These are phyloP conservation scores for Maudiozyma barnettii DNA, from an alignment of 805 yeast genomes.

Conservation along the genomic window DNA sequence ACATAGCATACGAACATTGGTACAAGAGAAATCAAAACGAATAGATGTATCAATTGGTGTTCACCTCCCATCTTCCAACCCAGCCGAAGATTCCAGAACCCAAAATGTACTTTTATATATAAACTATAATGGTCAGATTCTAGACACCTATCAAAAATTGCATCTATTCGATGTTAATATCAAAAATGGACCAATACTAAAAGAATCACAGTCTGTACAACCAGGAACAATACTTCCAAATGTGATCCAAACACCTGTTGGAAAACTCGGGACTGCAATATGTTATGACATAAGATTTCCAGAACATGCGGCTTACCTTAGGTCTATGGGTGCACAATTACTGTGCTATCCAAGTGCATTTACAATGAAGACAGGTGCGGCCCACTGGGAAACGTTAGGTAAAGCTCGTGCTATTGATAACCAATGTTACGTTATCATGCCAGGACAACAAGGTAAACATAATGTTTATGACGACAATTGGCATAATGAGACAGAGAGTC, in stretches of 20 bases:
- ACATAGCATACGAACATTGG: conserved; percentile 35
- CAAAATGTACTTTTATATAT: conserved; percentile 71
- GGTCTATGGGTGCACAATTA: conserved; percentile 65
- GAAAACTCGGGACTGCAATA: conserved; percentile 60
- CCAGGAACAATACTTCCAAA: conserved; percentile 51
- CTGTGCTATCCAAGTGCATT: conserved; percentile 86
- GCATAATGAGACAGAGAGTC: too few relatives aligned
- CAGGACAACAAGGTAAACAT: conserved; percentile 81
- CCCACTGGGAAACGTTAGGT: conserved; percentile 81
- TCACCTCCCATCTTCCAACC: conserved; percentile 59
- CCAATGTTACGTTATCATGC: conserved; percentile 78
- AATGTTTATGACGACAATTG: conserved; percentile 39
- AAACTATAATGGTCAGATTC: conserved; percentile 50
- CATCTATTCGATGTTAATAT: conserved; percentile 87
- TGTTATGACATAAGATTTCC: conserved; percentile 89
- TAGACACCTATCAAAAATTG: conserved; percentile 68
- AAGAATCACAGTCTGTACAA: conserved; percentile 72
- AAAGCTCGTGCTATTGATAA: conserved; percentile 81
- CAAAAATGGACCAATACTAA: conserved; percentile 65
- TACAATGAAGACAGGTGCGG: conserved; percentile 81
- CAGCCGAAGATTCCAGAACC: conserved; percentile 35
- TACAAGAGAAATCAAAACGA: conserved; percentile 30
- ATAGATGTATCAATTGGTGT: conserved; percentile 76
- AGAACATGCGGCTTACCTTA: conserved; percentile 56
- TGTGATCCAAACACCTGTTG: conserved; percentile 53